Evolutionary conservation across 441 rosid genomes (phyloP), one percentile per base, ranked within the genome.

Genomic region (Syzygium malaccense): DNA sequence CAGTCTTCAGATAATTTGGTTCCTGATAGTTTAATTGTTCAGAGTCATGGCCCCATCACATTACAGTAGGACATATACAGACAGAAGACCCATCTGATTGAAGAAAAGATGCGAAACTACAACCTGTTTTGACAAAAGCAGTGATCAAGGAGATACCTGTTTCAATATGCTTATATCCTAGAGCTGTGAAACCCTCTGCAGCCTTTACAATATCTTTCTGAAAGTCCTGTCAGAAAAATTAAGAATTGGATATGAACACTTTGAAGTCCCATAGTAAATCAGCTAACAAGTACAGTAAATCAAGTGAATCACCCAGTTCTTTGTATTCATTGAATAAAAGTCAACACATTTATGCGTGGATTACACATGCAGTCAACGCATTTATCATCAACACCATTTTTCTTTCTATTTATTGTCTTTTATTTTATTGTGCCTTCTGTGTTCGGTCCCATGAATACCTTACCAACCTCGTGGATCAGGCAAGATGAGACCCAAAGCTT

Each of bases 1-100:
- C 97, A 96, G 56, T 96, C 98, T 94, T 96, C 98, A 66, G 98
- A 93, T 87, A 97, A 93, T 91, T 95, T 98, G 90, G 96, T 94
- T 91, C 99, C 99, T 97, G 87, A 83, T 37, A 26, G 14, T 23
- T 55, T 55, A 87, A 33, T 87, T 71, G 37, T 18, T 26, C 60
- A 71, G 62, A 30, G 45, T 57, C 78, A 48, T 53, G 88, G 60
- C 88, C 78, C 45, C 48, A 68, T 71, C 30, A 86, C 51, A 88
- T 57, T 64, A 75, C 83, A 41, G 49, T 41, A 75, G n/a, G 83
- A 41, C 49, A 75, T 75, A 75, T 41, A 41, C n/a, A 75, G 83
- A 12, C 83, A 41, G 83, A 75, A 71, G 80, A 71, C 20, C 20
- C 10, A 9, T 41, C 12, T 41, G 83, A 75, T 75, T 41, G n/a